Evolutionary conservation across 345 rosid species (phyloP), one percentile per base, ranked within the genome.

Genomic region (Syzygium oleosum): DNA sequence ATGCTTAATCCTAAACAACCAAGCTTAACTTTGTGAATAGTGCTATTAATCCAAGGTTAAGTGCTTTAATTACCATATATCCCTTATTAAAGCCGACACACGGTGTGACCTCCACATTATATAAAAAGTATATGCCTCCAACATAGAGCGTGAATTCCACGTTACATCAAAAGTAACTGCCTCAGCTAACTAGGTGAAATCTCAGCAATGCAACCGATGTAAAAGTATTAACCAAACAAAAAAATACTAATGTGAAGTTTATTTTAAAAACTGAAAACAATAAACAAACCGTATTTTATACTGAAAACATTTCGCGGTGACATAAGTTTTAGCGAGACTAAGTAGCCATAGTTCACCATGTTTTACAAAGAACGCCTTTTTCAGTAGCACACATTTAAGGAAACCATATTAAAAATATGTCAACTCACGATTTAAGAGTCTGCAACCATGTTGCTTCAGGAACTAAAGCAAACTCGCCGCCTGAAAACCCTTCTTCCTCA

Each of bases 381-480:
- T 68, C 80, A 17, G 58, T 51, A 84, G 41, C 56, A 84, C 12
- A 1, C 31, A 52, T 53, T 53, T 54, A 52, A 49, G 38, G 51
- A 27, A 56, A 29, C 52, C 34, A 56, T 49, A 61, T 34, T 54
- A 68, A 11, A 56, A 85, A 63, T 23, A 29, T n/a, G 51, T 87
- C 43, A 14, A n/a, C 90, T 91, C 88, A 94, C 97, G 93, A 90
- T 90, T 93, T 95, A 58, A 95, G 94, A 78, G 95, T 91, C 87
- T 89, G 91, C 88, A 94, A 86, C 96, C 96, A 94, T 90, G 91
- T 89, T 85, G 92, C 91, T 90, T 92, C 95, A n/a, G 92, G 88
- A 73, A 95, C 90, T 89, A 94, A 92, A 6, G 95, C 97, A 93
- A 90, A 93, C 87, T 90, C 95, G 73, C 91, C 85, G 65, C 92